Evolutionary conservation across 2,329 filamentous ascomycete species (phyloP).

Genomic region (Trichoderma polysporum): DNA sequence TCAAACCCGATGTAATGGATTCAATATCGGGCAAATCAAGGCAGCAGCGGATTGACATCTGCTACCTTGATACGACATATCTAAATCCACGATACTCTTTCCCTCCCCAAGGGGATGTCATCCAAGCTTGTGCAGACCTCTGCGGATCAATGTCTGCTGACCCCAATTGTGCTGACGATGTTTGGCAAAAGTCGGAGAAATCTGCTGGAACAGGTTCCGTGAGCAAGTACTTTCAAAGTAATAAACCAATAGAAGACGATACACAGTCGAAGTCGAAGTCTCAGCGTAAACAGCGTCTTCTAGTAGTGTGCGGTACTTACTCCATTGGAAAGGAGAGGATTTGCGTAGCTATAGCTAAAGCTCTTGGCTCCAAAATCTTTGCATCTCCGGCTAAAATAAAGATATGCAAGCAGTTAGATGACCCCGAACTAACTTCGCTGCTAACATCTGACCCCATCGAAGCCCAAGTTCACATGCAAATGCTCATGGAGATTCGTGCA

Average conservation of each 20-base stretch:
- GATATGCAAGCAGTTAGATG: conserved; percentile 81
- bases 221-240: conserved; percentile 53
- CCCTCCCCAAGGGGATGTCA: conserved; percentile 83
- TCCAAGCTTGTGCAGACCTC: conserved; percentile 81
- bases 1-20: conserved; percentile 74
- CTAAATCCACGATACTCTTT: conserved; percentile 95
- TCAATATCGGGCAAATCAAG: conserved; percentile 66
- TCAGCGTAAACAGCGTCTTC: conserved; percentile 57
- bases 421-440: conserved; percentile 73
- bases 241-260: conserved; percentile 32
- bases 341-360: conserved; percentile 86
- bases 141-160: conserved; percentile 75
- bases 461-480: conserved; percentile 97
- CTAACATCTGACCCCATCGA: conserved; percentile 78
- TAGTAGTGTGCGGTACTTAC: conserved; percentile 95
- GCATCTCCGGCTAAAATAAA: conserved; percentile 79
- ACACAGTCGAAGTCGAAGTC: conserved; percentile 31
- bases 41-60: conserved; percentile 89
- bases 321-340: conserved; percentile 97
- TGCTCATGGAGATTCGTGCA: conserved; percentile 86
- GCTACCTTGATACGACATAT: conserved; percentile 97
- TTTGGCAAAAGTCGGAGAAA: conserved; percentile 47
- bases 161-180: conserved; percentile 48
- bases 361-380: conserved; percentile 84
- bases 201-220: conserved; percentile 45